Base-by-base conservation (phyloP, 2,329 filamentous ascomycete genomes). In the Fusarium miscanthi region DNA sequence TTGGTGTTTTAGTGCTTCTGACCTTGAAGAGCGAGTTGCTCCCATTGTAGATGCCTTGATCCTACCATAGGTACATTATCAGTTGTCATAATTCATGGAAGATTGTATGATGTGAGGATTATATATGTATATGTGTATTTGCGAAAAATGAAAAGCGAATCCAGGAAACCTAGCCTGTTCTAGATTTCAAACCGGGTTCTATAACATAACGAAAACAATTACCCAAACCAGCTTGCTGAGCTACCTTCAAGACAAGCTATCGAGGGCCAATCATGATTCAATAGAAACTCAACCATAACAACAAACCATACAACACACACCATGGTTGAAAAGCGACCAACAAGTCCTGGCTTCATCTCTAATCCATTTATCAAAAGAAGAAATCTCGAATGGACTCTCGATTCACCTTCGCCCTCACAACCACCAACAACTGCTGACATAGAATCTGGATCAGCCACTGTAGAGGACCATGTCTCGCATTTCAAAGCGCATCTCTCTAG, bases 311-410 rank as follows among this genome's bases (percentile, higher is more conserved):
- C 31, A 13, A 54, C 48, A 63, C 16, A 33, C 46, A 49, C 16
- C 17, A 70, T 76, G 74, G 12, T 66, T 30, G 40, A 8, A 42
- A 84, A 84, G 60, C 78, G 80, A 25, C 75, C 73, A 25, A 62
- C 64, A 31, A 81, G 80, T 59, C 79, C 80, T 4, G 69, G 75
- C 27, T 73, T 86, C 56, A 82, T 86, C 13, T 68, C 81, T 5
- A 86, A 86, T 56, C 84, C 85, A 2, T 84, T 85, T 65, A 82
- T 86, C 68, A 87, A 87, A 76, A 85, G 82, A 68, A 78, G 79
- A 27, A 86, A 87, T 66, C 78, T 85, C 10, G 71, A 81, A 73
- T 87, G 85, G 85, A 82, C 78, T 10, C 72, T 85, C 16, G 74
- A 80, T n/a, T 52, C 69, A 46, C 43, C 64, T 13, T 59, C 43